These are phyloP conservation scores for Fomitopsis pinicola DNA, from an alignment of 1,284 basidiomycete genomes.

Conservation along the genomic window DNA sequence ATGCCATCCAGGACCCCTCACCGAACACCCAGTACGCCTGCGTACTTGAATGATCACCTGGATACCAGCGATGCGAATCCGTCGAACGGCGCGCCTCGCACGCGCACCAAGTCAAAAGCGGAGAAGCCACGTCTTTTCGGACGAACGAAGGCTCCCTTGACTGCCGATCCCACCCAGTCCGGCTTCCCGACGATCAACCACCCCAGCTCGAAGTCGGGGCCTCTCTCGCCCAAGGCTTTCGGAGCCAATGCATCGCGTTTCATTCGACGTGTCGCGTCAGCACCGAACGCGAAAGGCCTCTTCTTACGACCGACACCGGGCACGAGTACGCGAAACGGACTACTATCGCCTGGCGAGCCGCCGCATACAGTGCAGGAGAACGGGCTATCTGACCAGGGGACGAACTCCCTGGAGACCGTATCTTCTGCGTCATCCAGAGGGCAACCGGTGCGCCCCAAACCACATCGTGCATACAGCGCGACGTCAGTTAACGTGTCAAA, in stretches of 20 bases:
- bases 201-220: constrained; percentile 32
- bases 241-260: constrained; percentile 76
- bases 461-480: constrained; percentile 19
- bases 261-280: constrained; percentile 92
- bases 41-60: constrained; percentile 21
- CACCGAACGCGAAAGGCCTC: constrained; percentile 92
- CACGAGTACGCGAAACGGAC: constrained; percentile 65
- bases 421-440: constrained; percentile 68
- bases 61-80: constrained; percentile 10
- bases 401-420: constrained; percentile 66
- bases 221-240: constrained; percentile 60
- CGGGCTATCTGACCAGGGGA: constrained; percentile 50
- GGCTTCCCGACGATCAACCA: constrained; percentile 31
- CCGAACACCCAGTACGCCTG: constrained; percentile 25
- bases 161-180: constrained; percentile 33
- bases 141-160: constrained; percentile 24
- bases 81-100: constrained; percentile 30
- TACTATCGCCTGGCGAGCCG: constrained; percentile 63
- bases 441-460: constrained; percentile 31
- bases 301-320: constrained; percentile 55
- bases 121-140: constrained; percentile 44
- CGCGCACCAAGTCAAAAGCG: constrained; percentile 59
- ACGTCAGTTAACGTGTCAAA: constrained; percentile 23
- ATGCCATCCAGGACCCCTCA: constrained; percentile 27
- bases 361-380: constrained; percentile 52